These are phyloP conservation scores for Fusarium sp. DNA, from an alignment of 2,329 filamentous ascomycete genomes.

Conservation along the genomic window DNA sequence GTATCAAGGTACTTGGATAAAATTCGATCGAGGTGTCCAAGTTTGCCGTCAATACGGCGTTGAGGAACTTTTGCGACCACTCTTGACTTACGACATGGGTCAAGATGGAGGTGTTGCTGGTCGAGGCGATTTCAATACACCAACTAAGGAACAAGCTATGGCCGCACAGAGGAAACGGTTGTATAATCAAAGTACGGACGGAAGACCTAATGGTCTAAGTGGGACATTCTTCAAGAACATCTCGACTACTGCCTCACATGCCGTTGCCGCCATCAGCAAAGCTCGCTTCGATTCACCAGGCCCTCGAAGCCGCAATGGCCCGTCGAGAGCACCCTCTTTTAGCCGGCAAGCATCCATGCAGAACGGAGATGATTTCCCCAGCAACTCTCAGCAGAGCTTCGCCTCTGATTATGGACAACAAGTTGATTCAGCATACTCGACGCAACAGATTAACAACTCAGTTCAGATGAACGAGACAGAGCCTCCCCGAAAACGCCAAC, in stretches of 20 bases:
- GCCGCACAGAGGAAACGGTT: conserved; percentile 92
- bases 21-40: conserved; percentile 88
- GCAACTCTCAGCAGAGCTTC: conserved; percentile 86
- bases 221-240: conserved; percentile 98
- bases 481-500: conserved; percentile 82
- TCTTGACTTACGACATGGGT: conserved; percentile 83
- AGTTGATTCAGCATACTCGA: conserved; percentile 75
- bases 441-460: conserved; percentile 59
- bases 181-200: conserved; percentile 77
- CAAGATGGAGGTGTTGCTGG: conserved; percentile 77
- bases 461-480: conserved; percentile 63
- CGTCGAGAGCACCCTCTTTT: conserved; percentile 73
- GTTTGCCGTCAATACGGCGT: conserved; percentile 86
- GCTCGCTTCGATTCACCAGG: conserved; percentile 90
- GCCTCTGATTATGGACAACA: conserved; percentile 79
- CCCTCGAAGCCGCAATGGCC: conserved; percentile 71
- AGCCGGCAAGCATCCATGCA: conserved; percentile 77
- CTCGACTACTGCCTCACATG: conserved; percentile 89
- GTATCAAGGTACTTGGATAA: conserved; percentile 99
- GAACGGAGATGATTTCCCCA: conserved; percentile 72
- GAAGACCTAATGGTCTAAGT: conserved; percentile 71
- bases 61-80: conserved; percentile 77
- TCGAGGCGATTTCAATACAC: conserved; percentile 84
- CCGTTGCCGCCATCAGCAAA: conserved; percentile 96
- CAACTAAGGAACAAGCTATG: conserved; percentile 99